A percentile compares a stretch with the other conserved stretches of the same genome.
phyloP scores from a whole-genome alignment of 1,284 basidiomycete genomes.

The Puccinia hordei region DNA sequence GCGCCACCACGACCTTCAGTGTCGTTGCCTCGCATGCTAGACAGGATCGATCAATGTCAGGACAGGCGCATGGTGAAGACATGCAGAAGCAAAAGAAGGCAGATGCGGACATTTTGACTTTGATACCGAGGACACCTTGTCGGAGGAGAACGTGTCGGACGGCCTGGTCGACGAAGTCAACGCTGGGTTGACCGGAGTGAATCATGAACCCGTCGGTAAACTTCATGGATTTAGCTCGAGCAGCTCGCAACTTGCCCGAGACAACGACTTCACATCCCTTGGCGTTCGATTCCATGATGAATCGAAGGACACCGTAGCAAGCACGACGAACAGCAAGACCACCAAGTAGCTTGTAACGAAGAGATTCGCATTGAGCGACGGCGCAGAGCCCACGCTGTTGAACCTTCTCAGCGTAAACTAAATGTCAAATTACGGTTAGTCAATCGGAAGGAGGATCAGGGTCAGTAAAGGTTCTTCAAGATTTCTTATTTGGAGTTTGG shows the following conservation, averaged over 20 bases:
- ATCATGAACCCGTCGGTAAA: conserved; percentile 99
- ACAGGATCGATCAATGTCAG: conserved; percentile 7
- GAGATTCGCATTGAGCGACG: conserved; percentile 96
- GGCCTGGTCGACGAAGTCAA: conserved; percentile 96
- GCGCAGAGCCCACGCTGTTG: conserved; percentile 98
- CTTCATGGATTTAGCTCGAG: conserved; percentile 99
- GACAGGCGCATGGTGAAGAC: conserved; percentile 7
- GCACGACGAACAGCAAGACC: conserved; percentile 99
- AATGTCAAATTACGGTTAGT: not conserved
- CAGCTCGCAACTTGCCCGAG: conserved; percentile 98
- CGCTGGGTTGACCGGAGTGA: conserved; percentile 97
- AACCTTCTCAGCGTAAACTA: conserved; percentile 96
- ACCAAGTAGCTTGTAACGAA: conserved; percentile 98
- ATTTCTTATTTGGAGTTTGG: not conserved
- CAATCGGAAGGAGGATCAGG: not conserved
- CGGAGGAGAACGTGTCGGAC: conserved; percentile 97
- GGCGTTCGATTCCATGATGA: conserved; percentile 99
- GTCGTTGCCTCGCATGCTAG: conserved; percentile 94
- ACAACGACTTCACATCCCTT: conserved; percentile 99
- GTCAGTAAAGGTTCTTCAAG: not conserved
- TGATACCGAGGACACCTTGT: conserved; percentile 99
- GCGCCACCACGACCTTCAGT: conserved; percentile 79
- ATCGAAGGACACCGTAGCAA: conserved; percentile 99
- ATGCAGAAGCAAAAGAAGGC: not conserved
- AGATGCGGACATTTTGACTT: conserved; percentile 90